Base-by-base conservation (phyloP, 1,139 yeast genomes). In the Spencermartinsiella ligniputridi region DNA sequence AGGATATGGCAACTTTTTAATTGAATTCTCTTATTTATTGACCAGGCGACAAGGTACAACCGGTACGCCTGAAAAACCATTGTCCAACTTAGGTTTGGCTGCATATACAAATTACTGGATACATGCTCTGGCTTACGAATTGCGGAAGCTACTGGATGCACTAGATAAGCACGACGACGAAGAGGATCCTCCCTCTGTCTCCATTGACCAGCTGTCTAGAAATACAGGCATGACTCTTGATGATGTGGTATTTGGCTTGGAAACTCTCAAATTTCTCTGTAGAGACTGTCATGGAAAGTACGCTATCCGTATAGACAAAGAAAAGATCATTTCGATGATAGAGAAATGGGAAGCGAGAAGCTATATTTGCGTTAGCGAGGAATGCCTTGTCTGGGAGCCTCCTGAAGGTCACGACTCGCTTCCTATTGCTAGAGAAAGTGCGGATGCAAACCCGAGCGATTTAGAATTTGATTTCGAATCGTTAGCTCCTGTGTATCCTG, bases 21-120 rank as follows among this genome's bases (percentile, higher is more conserved):
- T 92, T 60, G 95, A 88, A 52, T 89, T 92, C 63, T 87, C 96
- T 44, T 92, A 92, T 61, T 68, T 90, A 25, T 66, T 92, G 39
- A 77, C 90, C 1, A 70, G 85, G 45, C 72, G 78, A 46, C 97
- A 92, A 60, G 79, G 78, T 54, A 82, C 81, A 50, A 76, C 76
- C 46, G 98, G 98, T 0, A 86, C 97, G 0, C 98, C 98, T 0
- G 98, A 92, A 56, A 90, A 90, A 58, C 97, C 98, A 0, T 70
- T 92, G 44, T 83, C 95, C 55, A 94, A 85, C 54, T 69, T 90
- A 45, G 98, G 98, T 0, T 68, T 89, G 40, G 66, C 86, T 25
- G 85, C 96, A 52, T 92, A 92, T 63, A 71, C 95, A 52, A 85
- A 82, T 55, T 92, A 85, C 62, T 92, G 98, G 97, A 81, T 27